Evolutionary conservation across 2,329 filamentous ascomycete species (phyloP), one percentile per base, ranked within the genome.

Genomic region (Aspergillus sp.): DNA sequence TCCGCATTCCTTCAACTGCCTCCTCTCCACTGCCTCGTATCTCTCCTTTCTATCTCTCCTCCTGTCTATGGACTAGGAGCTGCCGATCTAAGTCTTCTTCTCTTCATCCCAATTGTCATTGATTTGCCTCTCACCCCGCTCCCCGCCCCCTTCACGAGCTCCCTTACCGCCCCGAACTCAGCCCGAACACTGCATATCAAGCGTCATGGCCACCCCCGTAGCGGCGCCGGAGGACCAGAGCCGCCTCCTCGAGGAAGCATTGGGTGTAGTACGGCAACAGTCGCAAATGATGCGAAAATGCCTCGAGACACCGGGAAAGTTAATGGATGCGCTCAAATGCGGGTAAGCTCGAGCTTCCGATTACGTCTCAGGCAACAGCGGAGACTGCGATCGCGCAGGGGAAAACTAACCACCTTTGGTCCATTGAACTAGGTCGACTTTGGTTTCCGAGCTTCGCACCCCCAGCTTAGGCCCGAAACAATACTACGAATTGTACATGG

Each of bases 281-380:
- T 94, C 93, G 54, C 85, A 87, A 68, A 83, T 96, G 71, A 99
- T 99, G 94, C 91, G 93, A 78, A 93, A 95, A 79, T 97, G 92
- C 68, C 83, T 99, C 56, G 95, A 99, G 72, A 95, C 91, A 9
- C 92, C 94, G 5, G 93, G 94, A 60, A 99, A 99, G 83, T 86
- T 99, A 61, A 99, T 99, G 94, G 94, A 99, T 80, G 94, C 94
- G 66, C 84, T 99, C 67, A 99, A 99, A 79, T 97, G 93, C 89
- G 96, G 92, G 94, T 97, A 83, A 66, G 88, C 79, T 61, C 32
- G 45, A 48, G 43, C 53, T 52, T 56, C 46, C 42, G 43, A 42
- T 50, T 48, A 42, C 46, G 45, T 47, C 51, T 58, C 49, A 69
- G 64, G 62, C 63, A 67, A 58, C 65, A 60, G 40, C 45, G 51